Percentiles rank a stretch among this genome's conserved stretches.
These are phyloP conservation scores for Myriosclerotinia curreyana DNA, from an alignment of 2,329 filamentous ascomycete species.

Conservation along the genomic window DNA sequence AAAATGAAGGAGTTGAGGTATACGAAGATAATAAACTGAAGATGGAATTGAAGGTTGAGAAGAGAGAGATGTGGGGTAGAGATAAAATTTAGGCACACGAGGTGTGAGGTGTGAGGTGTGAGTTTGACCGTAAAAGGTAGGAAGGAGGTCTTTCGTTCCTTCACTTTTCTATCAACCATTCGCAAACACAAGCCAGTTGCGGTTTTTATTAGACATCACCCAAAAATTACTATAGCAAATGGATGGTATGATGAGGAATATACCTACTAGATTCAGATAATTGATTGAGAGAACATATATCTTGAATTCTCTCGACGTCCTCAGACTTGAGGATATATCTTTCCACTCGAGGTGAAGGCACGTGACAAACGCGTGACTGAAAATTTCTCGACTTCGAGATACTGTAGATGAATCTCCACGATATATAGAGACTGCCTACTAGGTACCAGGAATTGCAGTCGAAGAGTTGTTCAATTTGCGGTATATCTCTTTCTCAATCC, in stretches of 20 bases:
- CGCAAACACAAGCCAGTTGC: neutral
- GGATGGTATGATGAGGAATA: neutral
- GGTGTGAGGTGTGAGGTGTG: conserved; percentile 4
- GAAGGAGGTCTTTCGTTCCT: conserved; percentile 5
- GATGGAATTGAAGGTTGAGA: neutral
- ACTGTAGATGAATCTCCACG: neutral
- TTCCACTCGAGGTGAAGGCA: neutral
- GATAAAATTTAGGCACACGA: neutral
- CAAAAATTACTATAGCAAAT: too few relatives aligned
- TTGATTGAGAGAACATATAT: neutral
- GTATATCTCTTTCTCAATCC: too few relatives aligned
- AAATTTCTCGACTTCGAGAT: neutral
- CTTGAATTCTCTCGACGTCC: neutral
- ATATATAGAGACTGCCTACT: neutral
- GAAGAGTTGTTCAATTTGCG: accelerated
- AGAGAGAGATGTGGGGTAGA: neutral
- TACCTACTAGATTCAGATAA: neutral
- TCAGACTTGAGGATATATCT: neutral
- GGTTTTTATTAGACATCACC: neutral
- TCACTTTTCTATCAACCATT: neutral
- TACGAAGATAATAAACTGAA: neutral
- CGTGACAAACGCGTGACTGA: conserved; percentile 11
- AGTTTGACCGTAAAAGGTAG: conserved; percentile 3
- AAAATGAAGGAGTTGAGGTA: too few relatives aligned
- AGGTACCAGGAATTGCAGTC: neutral